These are phyloP conservation scores for Phytophthora cactorum DNA, from an alignment of 352 stramenopile species.

Conservation along the genomic window DNA sequence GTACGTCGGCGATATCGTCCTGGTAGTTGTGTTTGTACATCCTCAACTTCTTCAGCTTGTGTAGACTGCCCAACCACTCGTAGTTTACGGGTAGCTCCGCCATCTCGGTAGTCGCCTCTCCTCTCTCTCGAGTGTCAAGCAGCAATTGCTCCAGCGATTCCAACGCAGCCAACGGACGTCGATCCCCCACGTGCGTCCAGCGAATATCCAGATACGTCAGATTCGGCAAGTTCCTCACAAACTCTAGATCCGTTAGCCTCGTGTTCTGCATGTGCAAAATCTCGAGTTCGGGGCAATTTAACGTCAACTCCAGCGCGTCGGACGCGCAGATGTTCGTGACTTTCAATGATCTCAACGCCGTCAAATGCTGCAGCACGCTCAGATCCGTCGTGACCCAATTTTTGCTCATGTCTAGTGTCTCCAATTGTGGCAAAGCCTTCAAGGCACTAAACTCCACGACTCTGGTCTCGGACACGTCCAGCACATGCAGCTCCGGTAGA, in stretches of 20 bases:
- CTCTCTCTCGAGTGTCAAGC: slow-evolving; percentile 41
- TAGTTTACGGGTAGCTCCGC: slow-evolving; percentile 15
- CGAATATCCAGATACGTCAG: slow-evolving; percentile 53
- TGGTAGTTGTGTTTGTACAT: slow-evolving; percentile 49
- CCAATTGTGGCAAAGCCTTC: slow-evolving; percentile 20
- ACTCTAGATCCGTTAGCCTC: slow-evolving; percentile 46
- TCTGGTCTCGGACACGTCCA: slow-evolving; percentile 54
- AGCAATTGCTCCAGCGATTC: slow-evolving; percentile 46
- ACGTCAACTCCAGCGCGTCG: slow-evolving; percentile 35
- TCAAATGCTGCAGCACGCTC: slow-evolving; percentile 34
- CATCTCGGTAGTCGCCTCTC: slow-evolving; percentile 4
- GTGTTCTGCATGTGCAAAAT: slow-evolving; percentile 52
- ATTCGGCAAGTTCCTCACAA: slow-evolving; percentile 25
- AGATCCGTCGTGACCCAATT: slow-evolving; percentile 52
- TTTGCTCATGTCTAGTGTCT: slow-evolving; percentile 53
- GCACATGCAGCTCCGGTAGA: slow-evolving; percentile 32
- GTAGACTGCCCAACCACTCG: slow-evolving; percentile 39
- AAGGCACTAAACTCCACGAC: slow-evolving; percentile 47
- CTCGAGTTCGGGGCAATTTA: slow-evolving; percentile 40
- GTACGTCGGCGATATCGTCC: slow-evolving; percentile 41
- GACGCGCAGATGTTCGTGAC: slow-evolving; percentile 41
- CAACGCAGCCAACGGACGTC: slow-evolving; percentile 39
- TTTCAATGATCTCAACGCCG: slow-evolving; percentile 42
- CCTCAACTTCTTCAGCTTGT: slow-evolving; percentile 45
- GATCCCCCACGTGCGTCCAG: slow-evolving; percentile 45